These are phyloP conservation scores for Alternaria burnsii DNA, from an alignment of 2,329 filamentous ascomycete species.

Conservation along the genomic window DNA sequence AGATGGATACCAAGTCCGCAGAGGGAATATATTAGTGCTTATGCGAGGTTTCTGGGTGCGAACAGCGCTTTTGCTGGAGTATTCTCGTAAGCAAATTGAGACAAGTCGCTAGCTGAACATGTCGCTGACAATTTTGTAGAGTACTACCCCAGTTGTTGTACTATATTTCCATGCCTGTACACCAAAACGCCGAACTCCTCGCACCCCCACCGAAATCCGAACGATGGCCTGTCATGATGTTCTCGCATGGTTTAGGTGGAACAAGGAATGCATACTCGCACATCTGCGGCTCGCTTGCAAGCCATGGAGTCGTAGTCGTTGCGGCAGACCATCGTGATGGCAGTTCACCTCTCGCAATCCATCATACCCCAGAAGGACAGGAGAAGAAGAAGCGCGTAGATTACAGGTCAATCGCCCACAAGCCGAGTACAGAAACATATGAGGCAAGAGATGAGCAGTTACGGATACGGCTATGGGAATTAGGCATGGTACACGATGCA, in stretches of 20 bases:
- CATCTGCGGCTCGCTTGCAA: constrained; percentile 78
- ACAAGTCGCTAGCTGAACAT: background rate
- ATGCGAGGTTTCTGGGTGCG: constrained; percentile 78
- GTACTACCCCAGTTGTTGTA: constrained; percentile 75
- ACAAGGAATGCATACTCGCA: constrained; percentile 87
- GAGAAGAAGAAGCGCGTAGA: constrained; percentile 52
- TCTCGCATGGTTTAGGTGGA: constrained; percentile 86
- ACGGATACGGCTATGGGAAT: constrained; percentile 79
- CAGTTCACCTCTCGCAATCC: constrained; percentile 76
- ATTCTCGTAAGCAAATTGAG: constrained; percentile 46
- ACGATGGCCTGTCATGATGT: constrained; percentile 82
- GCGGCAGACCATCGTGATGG: constrained; percentile 86
- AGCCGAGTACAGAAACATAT: constrained; percentile 71
- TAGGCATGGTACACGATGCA: constrained; percentile 74
- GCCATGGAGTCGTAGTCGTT: constrained; percentile 80
- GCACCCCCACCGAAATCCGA: constrained; percentile 56
- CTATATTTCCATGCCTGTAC: constrained; percentile 75
- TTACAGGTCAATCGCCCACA: constrained; percentile 65
- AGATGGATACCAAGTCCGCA: constrained; percentile 83
- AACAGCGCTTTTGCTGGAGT: constrained; percentile 58
- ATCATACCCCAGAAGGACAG: constrained; percentile 65
- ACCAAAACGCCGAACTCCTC: constrained; percentile 74
- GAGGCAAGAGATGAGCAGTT: constrained; percentile 74
- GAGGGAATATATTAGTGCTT: constrained; percentile 75
- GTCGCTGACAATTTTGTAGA: constrained; percentile 48